A percentile compares a stretch with the other conserved stretches of the same genome.
Evolutionary conservation across 371 early-diverging fungal genomes (phyloP).

Genomic region (Chytridium lagenaria): DNA sequence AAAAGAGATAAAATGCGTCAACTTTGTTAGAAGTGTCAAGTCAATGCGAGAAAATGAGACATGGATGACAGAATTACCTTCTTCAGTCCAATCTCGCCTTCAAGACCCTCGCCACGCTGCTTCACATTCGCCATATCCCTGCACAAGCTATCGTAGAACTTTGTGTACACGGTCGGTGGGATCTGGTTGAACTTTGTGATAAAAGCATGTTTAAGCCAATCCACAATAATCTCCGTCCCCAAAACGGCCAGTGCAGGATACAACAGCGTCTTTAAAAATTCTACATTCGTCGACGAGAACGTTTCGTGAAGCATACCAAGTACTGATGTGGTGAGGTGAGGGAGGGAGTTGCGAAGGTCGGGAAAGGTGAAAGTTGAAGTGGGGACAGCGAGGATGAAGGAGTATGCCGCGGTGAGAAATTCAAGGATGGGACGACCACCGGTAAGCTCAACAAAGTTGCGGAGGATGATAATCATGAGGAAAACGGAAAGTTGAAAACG

Average conservation of each 20-base stretch:
- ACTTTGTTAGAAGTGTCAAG: neutral
- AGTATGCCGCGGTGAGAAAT: neutral
- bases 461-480: constrained; percentile 82
- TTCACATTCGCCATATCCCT: constrained; percentile 75
- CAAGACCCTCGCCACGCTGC: neutral
- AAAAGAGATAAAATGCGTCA: too few relatives aligned
- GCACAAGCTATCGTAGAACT: constrained; percentile 86
- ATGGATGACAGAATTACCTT: neutral
- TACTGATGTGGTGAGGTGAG: neutral
- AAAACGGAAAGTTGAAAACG: constrained; percentile 90
- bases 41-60: neutral
- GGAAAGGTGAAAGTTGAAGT: neutral
- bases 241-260: constrained; percentile 86
- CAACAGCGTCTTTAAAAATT: constrained; percentile 51
- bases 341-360: neutral
- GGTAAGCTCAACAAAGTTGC: constrained; percentile 89
- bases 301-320: constrained; percentile 12
- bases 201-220: constrained; percentile 98
- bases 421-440: constrained; percentile 53
- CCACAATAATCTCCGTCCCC: constrained; percentile 89
- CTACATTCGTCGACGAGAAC: neutral
- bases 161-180: constrained; percentile 76
- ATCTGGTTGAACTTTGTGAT: constrained; percentile 97
- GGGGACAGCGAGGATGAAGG: neutral
- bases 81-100: neutral